Base-by-base conservation (phyloP, 1,139 yeast genomes). In the Taiozyma onychis region DNA sequence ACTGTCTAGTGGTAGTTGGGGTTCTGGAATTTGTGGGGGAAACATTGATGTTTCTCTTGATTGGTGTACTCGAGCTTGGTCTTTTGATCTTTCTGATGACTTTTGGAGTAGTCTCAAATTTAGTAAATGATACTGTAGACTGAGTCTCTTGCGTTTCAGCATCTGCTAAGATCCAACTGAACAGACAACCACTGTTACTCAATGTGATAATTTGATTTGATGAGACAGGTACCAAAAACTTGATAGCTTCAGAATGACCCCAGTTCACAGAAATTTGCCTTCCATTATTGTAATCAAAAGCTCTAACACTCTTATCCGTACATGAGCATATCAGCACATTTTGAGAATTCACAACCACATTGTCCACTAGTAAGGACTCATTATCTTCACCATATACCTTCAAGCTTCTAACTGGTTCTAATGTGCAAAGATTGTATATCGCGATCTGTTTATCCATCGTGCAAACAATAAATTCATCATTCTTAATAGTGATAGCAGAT, bases 241-340 rank as follows among this genome's bases (percentile, higher is more conserved):
- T 60, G 8, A 82, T 72, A 1, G 76, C 66, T 45, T 82, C 88
- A 56, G 84, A 79, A 57, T 83, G 89, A 0, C 87, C 91, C 85
- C 86, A 84, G 41, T 72, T 77, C 0, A 75, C 70, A 13, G 78
- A 72, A 13, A 79, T 45, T 10, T 73, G 72, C 44, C 66, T 73
- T 0, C 85, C 86, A 6, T 70, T 69, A 0, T 59, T 51, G 52
- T 73, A 76, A 43, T 72, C 71, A 58, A 77, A 81, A 1, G 74
- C 61, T 28, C 87, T 66, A 6, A 85, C 65, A 24, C 87, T 78
- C 61, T 80, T 81, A 61, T 84, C 89, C 0, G 78, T 64, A 7
- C 79, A 78, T 1, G 83, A 69, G 1, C 76, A 80, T 4, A 77
- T 65, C 3, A 79, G 59, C 14, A 65, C 53, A 16, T 65, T 57